A percentile compares a stretch with the other conserved stretches of the same genome.
Evolutionary conservation across 768 basidiomycete species (phyloP).

Genomic region (Podaxis sp.): DNA sequence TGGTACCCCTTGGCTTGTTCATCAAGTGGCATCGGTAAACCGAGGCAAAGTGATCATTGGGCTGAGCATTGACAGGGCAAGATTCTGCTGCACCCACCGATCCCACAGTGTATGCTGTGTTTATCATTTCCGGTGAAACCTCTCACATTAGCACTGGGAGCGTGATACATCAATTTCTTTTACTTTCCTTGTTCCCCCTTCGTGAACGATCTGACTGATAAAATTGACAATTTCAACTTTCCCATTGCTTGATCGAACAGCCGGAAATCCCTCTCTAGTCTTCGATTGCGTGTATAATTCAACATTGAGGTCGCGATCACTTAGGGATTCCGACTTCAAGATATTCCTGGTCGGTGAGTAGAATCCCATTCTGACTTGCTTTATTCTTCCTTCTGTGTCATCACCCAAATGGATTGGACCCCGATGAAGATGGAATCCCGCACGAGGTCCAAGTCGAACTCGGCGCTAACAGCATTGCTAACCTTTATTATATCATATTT

Average conservation of each 20-base stretch:
- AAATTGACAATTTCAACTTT: neutral
- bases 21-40: neutral
- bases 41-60: neutral
- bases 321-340: conserved; percentile 63
- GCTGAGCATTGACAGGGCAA: neutral
- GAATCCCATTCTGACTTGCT: neutral
- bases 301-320: conserved; percentile 51
- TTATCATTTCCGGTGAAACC: neutral
- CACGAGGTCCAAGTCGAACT: neutral
- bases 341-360: conserved; percentile 62
- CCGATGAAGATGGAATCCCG: conserved; percentile 2
- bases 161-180: neutral
- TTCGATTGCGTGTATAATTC: conserved; percentile 70
- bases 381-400: conserved; percentile 6
- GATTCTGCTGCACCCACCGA: neutral
- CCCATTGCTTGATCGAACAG: conserved; percentile 28
- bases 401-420: neutral
- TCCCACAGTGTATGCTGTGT: neutral
- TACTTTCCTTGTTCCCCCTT: neutral
- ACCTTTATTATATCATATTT: neutral
- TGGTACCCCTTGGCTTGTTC: neutral
- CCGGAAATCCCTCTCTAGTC: conserved; percentile 64
- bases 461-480: neutral
- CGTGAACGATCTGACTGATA: neutral
- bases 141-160: neutral